Conservation (phyloP, 1,284 basidiomycete genomes). For the Tylopilus sp. region DNA sequence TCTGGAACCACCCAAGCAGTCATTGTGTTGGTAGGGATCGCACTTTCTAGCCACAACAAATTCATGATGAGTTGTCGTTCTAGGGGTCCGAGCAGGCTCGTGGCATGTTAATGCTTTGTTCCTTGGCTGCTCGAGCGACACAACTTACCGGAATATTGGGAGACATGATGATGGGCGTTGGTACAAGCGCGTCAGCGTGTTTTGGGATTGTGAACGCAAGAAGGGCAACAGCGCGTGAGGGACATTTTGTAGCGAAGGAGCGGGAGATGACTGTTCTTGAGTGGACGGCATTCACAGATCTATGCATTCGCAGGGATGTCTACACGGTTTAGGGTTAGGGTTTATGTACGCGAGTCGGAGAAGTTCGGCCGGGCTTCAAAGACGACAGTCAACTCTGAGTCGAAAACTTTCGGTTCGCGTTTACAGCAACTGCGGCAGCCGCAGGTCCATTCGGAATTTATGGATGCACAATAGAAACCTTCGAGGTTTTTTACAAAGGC, state of each 20-base stretch:
- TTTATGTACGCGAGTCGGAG: too few species aligned
- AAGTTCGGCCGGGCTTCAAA: too few species aligned
- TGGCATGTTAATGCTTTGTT: conserved; percentile 16
- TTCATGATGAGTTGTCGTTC: conserved; percentile 91
- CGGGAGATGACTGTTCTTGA: conserved; percentile 18
- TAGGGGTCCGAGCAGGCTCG: conserved; percentile 77
- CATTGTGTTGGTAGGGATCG: conserved; percentile 68
- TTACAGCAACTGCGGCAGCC: too few species aligned
- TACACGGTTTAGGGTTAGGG: conserved; percentile 13
- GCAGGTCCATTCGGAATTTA: not conserved
- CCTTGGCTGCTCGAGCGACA: conserved; percentile 1
- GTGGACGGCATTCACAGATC: conserved; percentile 22
- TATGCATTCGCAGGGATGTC: not conserved
- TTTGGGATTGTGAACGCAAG: conserved; percentile 81
- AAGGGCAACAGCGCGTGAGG: conserved; percentile 73
- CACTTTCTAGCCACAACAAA: conserved; percentile 83
- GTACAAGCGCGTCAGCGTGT: conserved; percentile 80
- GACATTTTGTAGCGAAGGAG: conserved; percentile 16
- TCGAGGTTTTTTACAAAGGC: conserved; percentile 6
- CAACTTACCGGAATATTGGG: conserved; percentile 75
- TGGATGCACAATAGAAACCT: conserved; percentile 12
- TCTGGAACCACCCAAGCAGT: conserved; percentile 79
- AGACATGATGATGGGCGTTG: conserved; percentile 88
- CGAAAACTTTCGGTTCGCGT: conserved; percentile 6
- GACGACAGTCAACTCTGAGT: too few species aligned